Evolutionary conservation across 176 grass and related monocot species (phyloP).

Genomic region (Urochloa ruziziensis): DNA sequence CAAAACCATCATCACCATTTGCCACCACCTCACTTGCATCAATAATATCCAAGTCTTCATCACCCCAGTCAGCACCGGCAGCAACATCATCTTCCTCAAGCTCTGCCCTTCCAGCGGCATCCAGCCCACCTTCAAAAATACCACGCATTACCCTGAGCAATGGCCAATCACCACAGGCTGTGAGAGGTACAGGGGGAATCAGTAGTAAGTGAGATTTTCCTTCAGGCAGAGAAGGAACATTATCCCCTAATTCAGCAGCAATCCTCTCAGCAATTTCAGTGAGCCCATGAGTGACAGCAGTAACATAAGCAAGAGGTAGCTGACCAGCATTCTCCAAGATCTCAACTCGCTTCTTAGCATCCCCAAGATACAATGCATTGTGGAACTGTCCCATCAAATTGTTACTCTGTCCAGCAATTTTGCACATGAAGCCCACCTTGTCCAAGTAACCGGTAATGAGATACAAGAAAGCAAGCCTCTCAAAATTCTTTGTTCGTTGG

Average conservation of each 20-base stretch:
- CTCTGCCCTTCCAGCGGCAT: constrained; percentile 61
- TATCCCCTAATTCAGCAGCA: constrained; percentile 82
- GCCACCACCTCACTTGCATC: constrained; percentile 64
- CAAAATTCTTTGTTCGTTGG: constrained; percentile 96
- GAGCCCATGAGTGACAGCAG: constrained; percentile 87
- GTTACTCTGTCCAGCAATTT: constrained; percentile 88
- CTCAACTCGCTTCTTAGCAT: constrained; percentile 78
- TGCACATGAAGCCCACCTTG: constrained; percentile 91
- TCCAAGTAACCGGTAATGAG: constrained; percentile 88
- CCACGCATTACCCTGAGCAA: constrained; percentile 88
- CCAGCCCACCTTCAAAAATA: constrained; percentile 87
- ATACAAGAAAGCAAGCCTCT: constrained; percentile 96
- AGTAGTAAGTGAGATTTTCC: constrained; percentile 68
- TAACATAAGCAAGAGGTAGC: constrained; percentile 89
- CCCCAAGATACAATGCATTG: constrained; percentile 95
- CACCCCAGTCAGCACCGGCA: constrained; percentile 86
- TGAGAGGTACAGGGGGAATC: constrained; percentile 71
- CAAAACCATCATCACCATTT: constrained; percentile 62
- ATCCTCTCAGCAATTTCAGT: constrained; percentile 75
- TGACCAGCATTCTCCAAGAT: constrained; percentile 92
- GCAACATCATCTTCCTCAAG: constrained; percentile 72
- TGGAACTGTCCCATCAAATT: constrained; percentile 98
- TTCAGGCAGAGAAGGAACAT: constrained; percentile 72
- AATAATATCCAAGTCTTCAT: constrained; percentile 86
- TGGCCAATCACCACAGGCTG: constrained; percentile 82